Evolutionary conservation across 176 grass and related monocot genomes (phyloP).

Genomic region (Stipa capillata): DNA sequence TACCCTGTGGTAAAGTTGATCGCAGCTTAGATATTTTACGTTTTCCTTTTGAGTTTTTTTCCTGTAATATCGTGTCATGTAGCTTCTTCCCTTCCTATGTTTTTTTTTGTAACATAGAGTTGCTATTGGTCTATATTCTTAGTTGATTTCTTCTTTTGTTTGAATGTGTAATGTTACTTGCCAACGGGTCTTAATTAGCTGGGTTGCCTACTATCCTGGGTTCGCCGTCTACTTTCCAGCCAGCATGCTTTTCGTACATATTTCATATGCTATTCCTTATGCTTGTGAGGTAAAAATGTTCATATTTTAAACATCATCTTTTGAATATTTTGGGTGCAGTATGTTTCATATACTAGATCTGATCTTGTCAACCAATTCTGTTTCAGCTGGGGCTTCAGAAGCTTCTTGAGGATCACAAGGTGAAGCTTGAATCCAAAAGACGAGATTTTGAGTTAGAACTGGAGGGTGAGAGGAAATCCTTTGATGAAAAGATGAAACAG

Average conservation of each 20-base stretch:
- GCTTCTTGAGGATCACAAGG: conserved; percentile 72
- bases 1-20: not conserved
- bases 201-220: not conserved
- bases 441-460: conserved; percentile 69
- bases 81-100: not conserved
- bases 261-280: not conserved
- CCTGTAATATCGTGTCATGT: not conserved
- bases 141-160: not conserved
- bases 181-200: not conserved
- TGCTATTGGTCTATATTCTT: not conserved
- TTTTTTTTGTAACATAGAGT: not conserved
- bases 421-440: conserved; percentile 54
- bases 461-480: conserved; percentile 49
- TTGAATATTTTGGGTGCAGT: not conserved
- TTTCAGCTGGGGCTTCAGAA: conserved; percentile 76
- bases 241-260: not conserved
- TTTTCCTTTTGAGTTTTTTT: not conserved
- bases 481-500: conserved; percentile 50
- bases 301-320: not conserved
- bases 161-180: not conserved
- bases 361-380: not conserved
- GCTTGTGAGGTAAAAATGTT: not conserved
- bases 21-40: not conserved
- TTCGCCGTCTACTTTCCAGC: not conserved
- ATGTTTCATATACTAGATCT: not conserved